These are phyloP conservation scores for Ascochyta koolunga DNA, from an alignment of 2,329 filamentous ascomycete species.

Conservation along the genomic window DNA sequence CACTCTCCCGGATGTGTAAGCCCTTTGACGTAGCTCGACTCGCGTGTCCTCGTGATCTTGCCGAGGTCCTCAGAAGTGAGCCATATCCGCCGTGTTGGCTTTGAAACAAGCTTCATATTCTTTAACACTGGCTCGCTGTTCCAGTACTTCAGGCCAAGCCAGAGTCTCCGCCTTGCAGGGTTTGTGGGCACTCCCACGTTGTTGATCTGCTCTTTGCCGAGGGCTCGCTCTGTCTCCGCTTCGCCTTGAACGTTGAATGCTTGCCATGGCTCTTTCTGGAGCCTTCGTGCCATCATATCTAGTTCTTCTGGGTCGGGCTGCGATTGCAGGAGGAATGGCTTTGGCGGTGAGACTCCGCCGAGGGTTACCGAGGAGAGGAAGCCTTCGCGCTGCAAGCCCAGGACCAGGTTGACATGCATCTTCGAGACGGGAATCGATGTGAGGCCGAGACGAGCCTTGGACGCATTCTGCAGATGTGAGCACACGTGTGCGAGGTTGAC, in stretches of 20 bases:
- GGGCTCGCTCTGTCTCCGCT: constrained; percentile 10
- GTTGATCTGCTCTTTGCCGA: constrained; percentile 30
- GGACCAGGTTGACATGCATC: constrained; percentile 75
- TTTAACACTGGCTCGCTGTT: constrained; percentile 79
- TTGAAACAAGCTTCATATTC: constrained; percentile 70
- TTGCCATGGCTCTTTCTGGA: constrained; percentile 50
- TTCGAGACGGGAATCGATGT: constrained; percentile 84
- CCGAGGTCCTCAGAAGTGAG: constrained; percentile 67
- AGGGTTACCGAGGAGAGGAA: constrained; percentile 83
- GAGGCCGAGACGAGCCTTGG: constrained; percentile 79
- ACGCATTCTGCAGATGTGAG: constrained; percentile 90
- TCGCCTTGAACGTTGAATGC: constrained; percentile 30
- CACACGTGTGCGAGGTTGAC: constrained; percentile 78
- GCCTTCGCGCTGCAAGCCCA: constrained; percentile 81
- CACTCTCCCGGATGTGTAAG: constrained; percentile 79
- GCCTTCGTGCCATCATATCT: constrained; percentile 39
- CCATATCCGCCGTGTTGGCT: constrained; percentile 74
- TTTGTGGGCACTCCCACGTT: constrained; percentile 57
- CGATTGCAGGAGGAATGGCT: constrained; percentile 43
- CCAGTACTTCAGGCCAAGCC: constrained; percentile 91
- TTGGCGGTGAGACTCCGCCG: constrained; percentile 63
- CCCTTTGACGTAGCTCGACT: constrained; percentile 71
- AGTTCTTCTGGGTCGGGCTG: constrained; percentile 35
- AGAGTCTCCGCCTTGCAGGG: constrained; percentile 75
- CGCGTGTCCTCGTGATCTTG: constrained; percentile 71